phyloP scores from a whole-genome alignment of 139 green algal species.

The Picochlorum costavermella region DNA sequence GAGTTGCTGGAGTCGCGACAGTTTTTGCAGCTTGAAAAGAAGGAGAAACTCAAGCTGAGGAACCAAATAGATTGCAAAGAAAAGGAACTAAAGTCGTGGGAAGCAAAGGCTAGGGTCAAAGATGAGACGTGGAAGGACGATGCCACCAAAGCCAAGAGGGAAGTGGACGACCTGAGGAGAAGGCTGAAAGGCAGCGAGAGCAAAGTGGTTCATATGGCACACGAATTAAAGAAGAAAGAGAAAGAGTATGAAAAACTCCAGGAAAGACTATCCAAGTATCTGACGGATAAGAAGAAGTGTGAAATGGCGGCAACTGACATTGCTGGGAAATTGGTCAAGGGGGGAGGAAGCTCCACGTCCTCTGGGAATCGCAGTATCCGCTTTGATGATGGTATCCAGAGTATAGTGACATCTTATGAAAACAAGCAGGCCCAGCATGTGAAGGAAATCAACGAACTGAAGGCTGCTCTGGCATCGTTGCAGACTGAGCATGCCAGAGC shows the following conservation, averaged over 20 bases:
- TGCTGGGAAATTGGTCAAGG: slow-evolving; percentile 23
- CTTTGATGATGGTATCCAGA: slow-evolving; percentile 28
- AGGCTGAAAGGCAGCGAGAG: slow-evolving; percentile 10
- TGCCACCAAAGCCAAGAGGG: slow-evolving; percentile 14
- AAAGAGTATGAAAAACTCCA: slow-evolving; percentile 43
- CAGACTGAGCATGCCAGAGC: slow-evolving; percentile 24
- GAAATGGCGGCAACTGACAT: slow-evolving; percentile 25
- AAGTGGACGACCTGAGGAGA: slow-evolving; percentile 18
- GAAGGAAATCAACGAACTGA: slow-evolving; percentile 36
- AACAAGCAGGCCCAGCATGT: slow-evolving; percentile 31
- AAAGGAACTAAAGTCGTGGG: slow-evolving; percentile 31
- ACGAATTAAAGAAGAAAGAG: slow-evolving; percentile 50
- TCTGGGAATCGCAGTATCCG: neutral
- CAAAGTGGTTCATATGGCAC: slow-evolving; percentile 36
- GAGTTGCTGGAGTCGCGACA: slow-evolving; percentile 21
- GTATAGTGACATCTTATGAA: slow-evolving; percentile 44
- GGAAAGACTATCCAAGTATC: slow-evolving; percentile 28
- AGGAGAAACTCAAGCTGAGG: slow-evolving; percentile 19
- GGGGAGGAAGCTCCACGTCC: neutral
- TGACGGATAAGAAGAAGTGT: slow-evolving; percentile 28
- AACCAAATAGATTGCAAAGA: slow-evolving; percentile 31
- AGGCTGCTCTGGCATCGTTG: slow-evolving; percentile 26
- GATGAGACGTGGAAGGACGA: slow-evolving; percentile 19
- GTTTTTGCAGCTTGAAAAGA: slow-evolving; percentile 15
- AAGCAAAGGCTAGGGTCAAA: slow-evolving; percentile 18